Conservation (phyloP, 2,329 filamentous ascomycete species). For the Paraphoma sp. region DNA sequence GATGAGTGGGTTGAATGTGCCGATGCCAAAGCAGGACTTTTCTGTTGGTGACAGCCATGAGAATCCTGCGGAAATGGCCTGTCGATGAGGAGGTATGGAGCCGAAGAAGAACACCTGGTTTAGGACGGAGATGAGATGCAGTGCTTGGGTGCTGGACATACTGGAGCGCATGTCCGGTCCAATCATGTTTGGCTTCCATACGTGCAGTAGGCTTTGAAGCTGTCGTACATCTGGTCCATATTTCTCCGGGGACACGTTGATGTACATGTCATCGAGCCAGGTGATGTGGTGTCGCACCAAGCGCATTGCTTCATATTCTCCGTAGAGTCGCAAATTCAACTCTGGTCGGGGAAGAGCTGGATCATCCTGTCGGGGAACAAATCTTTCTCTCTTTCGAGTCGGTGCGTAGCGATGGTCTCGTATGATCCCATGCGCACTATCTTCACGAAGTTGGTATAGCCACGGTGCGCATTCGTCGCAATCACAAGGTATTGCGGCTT, state of each 20-base stretch:
- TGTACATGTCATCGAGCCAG: constrained; percentile 20
- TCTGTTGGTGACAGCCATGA: constrained; percentile 7
- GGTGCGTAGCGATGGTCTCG: not conserved
- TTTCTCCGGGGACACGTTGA: constrained; percentile 1
- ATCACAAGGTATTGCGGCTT: constrained; percentile 8
- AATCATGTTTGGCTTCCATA: constrained; percentile 14
- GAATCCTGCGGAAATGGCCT: constrained; percentile 11
- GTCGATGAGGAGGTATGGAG: constrained; percentile 11
- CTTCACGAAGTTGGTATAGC: constrained; percentile 12
- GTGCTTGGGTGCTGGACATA: constrained; percentile 12
- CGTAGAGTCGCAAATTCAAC: constrained; percentile 13
- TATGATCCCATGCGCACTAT: constrained; percentile 15
- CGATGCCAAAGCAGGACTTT: constrained; percentile 15
- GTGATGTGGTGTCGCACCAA: constrained; percentile 19
- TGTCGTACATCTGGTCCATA: constrained; percentile 5
- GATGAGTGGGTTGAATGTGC: constrained; percentile 15
- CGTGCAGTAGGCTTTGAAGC: constrained; percentile 9
- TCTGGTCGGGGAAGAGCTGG: not conserved
- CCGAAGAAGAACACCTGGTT: constrained; percentile 19
- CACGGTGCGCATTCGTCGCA: constrained; percentile 22
- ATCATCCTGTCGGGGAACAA: not conserved
- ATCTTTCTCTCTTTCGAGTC: not conserved
- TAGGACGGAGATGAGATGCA: constrained; percentile 10
- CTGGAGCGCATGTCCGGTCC: constrained; percentile 10
- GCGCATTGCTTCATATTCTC: constrained; percentile 23